Evolutionary conservation across 345 rosid genomes (phyloP), one percentile per base, ranked within the genome.

Genomic region (Rhodamnia argentea): DNA sequence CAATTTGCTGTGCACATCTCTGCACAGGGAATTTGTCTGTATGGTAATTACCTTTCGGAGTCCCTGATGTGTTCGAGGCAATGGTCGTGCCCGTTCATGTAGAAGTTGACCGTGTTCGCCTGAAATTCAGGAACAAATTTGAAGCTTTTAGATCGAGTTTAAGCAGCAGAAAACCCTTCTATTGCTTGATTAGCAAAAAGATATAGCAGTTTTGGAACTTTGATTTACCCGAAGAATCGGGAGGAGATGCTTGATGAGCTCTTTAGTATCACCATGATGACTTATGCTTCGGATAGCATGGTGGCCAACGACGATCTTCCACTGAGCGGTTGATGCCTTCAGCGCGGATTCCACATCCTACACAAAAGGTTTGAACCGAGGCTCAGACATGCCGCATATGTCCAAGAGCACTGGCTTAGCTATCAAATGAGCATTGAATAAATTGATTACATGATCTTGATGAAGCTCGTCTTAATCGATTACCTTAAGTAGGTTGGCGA

Each of bases 221-320:
- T 70, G 22, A 55, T 55, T 59, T 87, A 91, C 95, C 95, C 90
- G 62, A 18, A 93, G 88, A 6, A 93, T 86, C 4, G 98, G 98
- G 53, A 93, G 89, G 86, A 95, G 91, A 24, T 88, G 89, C 26
- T 84, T 40, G 23, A 90, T 57, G 5, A 96, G 96, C 89, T 94
- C 97, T 16, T 40, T 15, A 29, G 98, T 94, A 83, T 91, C 90
- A 5, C 97, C 96, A 23, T 96, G 97, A 74, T 94, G 94, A 26
- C 96, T 93, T 76, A 91, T 91, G 86, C 97, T 96, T 89, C 93
- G 87, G 83, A 96, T 92, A 5, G 96, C 88, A 83, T 96, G 97
- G 82, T 94, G 98, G 4, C 97, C 98, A 0, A 96, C 92, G 1
- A 94, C 97, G 78, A 96, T 91, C 89, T 94, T 96, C 98, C 97